A percentile compares a stretch with the other conserved stretches of the same genome.
These are phyloP conservation scores for Tillandsia fasciculata DNA, from an alignment of 176 grass and related monocot genomes.

Conservation along the genomic window DNA sequence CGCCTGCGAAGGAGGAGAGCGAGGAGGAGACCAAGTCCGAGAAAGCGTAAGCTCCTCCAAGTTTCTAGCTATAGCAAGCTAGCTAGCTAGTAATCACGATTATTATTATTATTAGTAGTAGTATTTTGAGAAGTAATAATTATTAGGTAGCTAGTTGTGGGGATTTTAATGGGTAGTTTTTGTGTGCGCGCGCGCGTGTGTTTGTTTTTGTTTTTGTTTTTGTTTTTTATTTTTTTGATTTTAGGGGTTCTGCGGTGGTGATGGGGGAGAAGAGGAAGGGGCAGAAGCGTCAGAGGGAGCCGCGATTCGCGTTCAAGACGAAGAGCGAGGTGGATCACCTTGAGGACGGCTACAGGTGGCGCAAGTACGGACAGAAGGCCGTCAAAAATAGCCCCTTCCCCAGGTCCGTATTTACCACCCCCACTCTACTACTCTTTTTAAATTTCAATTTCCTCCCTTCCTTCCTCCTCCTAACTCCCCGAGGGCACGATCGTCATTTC, in stretches of 20 bases:
- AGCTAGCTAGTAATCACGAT: background rate
- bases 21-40: background rate
- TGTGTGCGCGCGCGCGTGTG: no score
- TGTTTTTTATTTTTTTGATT: no score
- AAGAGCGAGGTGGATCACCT: slow-evolving; percentile 84
- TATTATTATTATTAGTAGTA: no score
- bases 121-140: no score
- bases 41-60: background rate
- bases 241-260: background rate
- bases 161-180: background rate
- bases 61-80: background rate
- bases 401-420: slow-evolving; percentile 29
- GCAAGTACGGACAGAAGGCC: slow-evolving; percentile 86
- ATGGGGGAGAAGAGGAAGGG: slow-evolving; percentile 33
- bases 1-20: background rate
- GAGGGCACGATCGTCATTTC: background rate
- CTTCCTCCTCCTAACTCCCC: background rate
- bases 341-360: slow-evolving; percentile 88
- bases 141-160: background rate
- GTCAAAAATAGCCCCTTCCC: slow-evolving; percentile 94
- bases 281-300: slow-evolving; percentile 51
- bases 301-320: slow-evolving; percentile 84
- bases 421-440: background rate
- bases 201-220: no score
- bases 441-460: background rate